A percentile compares a stretch with the other conserved stretches of the same genome.
Evolutionary conservation across 352 stramenopile species (phyloP).

Genomic region (Phytophthora foliorum): DNA sequence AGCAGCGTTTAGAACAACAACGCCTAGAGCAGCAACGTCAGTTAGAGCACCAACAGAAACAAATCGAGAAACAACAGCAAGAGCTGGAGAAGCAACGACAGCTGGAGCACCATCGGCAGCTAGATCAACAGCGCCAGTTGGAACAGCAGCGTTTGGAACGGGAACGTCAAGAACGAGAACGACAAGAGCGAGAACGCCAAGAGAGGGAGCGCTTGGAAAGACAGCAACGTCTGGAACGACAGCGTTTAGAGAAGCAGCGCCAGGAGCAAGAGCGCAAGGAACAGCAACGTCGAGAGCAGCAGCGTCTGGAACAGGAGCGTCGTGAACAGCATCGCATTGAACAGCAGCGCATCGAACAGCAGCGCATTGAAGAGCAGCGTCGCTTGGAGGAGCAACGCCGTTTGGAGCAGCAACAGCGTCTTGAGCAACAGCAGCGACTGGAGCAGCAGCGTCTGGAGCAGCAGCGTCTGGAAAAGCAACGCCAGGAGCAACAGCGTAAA

Average conservation of each 20-base stretch:
- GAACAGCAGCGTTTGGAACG: constrained; percentile 23
- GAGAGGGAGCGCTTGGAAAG: constrained; percentile 37
- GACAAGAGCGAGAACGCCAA: constrained; percentile 2
- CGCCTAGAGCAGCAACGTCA: constrained; percentile 31
- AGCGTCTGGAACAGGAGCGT: constrained; percentile 39
- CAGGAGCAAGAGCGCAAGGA: constrained; percentile 43
- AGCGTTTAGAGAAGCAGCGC: constrained; percentile 40
- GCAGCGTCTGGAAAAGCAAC: constrained; percentile 35
- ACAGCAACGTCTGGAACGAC: constrained; percentile 29
- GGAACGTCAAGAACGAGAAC: constrained; percentile 23
- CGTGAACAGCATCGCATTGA: constrained; percentile 45
- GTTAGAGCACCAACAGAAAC: constrained; percentile 35
- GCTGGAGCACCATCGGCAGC: constrained; percentile 34
- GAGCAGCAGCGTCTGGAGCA: constrained; percentile 27
- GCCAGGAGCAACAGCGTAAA: constrained; percentile 28
- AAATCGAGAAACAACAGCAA: constrained; percentile 30
- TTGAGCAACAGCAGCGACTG: constrained; percentile 23
- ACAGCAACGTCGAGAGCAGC: constrained; percentile 35
- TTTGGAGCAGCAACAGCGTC: constrained; percentile 37
- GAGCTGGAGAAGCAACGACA: constrained; percentile 41
- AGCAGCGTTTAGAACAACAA: constrained; percentile 42
- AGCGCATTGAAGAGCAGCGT: constrained; percentile 29
- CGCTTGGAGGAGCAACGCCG: constrained; percentile 35
- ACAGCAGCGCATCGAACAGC: constrained; percentile 31
- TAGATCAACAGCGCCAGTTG: constrained; percentile 44